phyloP scores from a whole-genome alignment of 768 basidiomycete genomes.

The Naganishia friedmannii region DNA sequence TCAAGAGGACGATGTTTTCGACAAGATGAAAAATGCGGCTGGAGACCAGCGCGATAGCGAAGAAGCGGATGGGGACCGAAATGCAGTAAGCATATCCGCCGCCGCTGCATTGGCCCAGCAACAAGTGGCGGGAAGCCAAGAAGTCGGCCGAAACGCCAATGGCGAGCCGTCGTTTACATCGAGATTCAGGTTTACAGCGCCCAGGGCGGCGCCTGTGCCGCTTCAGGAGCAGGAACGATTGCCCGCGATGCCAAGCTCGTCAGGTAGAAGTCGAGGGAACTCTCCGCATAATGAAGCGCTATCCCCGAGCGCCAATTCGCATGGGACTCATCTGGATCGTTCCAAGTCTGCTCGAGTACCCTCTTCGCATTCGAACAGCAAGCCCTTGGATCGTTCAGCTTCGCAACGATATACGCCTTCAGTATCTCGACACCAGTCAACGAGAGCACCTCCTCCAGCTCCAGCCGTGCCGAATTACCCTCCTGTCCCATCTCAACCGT shows the following conservation, averaged over 20 bases:
- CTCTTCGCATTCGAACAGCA: constrained; percentile 65
- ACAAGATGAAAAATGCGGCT: constrained; percentile 49
- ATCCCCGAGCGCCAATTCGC: constrained; percentile 22
- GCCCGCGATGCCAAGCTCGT: constrained; percentile 54
- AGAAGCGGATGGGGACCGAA: constrained; percentile 73
- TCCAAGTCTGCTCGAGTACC: constrained; percentile 72
- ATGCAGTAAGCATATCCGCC: constrained; percentile 20
- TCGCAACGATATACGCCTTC: constrained; percentile 66
- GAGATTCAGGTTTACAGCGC: constrained; percentile 17
- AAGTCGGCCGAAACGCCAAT: background rate
- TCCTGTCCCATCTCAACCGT: background rate
- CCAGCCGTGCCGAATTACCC: constrained; percentile 9
- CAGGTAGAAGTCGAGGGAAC: constrained; percentile 48
- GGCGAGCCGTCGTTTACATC: constrained; percentile 3
- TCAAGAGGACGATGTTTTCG: constrained; percentile 38
- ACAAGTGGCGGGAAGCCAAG: constrained; percentile 2
- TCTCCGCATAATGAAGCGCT: constrained; percentile 35
- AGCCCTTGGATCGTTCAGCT: constrained; percentile 78
- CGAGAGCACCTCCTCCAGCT: constrained; percentile 9
- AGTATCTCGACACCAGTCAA: constrained; percentile 6
- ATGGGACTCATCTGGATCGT: constrained; percentile 52
- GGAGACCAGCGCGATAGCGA: constrained; percentile 57
- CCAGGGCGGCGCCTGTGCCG: constrained; percentile 5
- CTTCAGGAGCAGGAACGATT: constrained; percentile 1
- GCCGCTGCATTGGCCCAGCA: constrained; percentile 16